Evolutionary conservation across 2,329 filamentous ascomycete genomes (phyloP).

Genomic region (Ophiocordyceps polyrhachis-furcata): DNA sequence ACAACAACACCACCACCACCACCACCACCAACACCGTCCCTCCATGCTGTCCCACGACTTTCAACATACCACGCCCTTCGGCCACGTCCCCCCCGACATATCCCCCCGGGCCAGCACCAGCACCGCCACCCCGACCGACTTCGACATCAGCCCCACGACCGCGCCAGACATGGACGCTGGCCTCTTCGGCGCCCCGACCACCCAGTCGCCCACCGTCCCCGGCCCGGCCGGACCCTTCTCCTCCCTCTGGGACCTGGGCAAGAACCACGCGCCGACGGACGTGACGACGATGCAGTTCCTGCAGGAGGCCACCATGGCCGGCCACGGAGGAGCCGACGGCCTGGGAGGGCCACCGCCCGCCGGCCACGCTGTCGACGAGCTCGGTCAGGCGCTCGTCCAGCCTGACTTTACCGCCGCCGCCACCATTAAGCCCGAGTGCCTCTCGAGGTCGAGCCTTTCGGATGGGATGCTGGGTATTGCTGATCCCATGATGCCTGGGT

Average conservation of each 20-base stretch:
- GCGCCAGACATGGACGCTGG: slow-evolving; percentile 15
- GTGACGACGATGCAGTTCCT: slow-evolving; percentile 21
- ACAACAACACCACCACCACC: not conserved
- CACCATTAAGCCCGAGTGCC: slow-evolving; percentile 35
- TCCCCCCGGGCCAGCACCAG: slow-evolving; percentile 16
- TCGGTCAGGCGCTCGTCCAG: slow-evolving; percentile 31
- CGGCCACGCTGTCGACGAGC: slow-evolving; percentile 7
- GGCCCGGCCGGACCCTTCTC: slow-evolving; percentile 12
- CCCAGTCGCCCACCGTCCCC: slow-evolving; percentile 14
- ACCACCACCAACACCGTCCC: not conserved
- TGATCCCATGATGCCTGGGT: slow-evolving; percentile 39
- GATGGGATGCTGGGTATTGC: slow-evolving; percentile 38
- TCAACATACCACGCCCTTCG: slow-evolving; percentile 30
- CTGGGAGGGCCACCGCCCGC: not conserved
- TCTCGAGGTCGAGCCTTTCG: slow-evolving; percentile 28
- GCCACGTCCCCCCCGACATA: slow-evolving; percentile 10
- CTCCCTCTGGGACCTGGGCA: slow-evolving; percentile 11
- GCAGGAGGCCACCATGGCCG: slow-evolving; percentile 18
- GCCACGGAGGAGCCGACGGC: slow-evolving; percentile 16
- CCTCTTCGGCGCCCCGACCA: slow-evolving; percentile 13
- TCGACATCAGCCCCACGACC: slow-evolving; percentile 17
- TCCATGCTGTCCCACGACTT: slow-evolving; percentile 18
- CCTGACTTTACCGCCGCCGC: slow-evolving; percentile 34
- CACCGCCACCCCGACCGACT: slow-evolving; percentile 15
- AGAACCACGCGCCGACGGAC: slow-evolving; percentile 6